Evolutionary conservation across 352 stramenopile species (phyloP).

Genomic region (Globisporangium megalacanthum): DNA sequence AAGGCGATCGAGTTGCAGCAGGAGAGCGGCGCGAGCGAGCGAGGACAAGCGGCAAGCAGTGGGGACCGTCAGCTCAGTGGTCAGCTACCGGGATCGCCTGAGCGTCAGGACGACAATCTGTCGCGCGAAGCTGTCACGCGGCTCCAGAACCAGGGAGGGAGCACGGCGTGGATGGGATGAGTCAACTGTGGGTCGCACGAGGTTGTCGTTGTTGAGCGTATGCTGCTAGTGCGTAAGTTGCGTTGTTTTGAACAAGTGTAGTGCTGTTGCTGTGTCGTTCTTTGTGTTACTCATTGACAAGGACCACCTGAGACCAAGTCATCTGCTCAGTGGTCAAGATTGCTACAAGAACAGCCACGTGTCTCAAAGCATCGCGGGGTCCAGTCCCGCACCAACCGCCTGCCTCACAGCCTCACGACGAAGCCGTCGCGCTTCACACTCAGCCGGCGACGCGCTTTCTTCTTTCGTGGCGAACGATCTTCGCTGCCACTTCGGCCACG

Average conservation of each 20-base stretch:
- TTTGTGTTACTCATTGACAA: too few species aligned
- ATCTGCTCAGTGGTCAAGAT: too few species aligned
- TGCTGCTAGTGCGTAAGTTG: too few species aligned
- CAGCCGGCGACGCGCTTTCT: constrained; percentile 7
- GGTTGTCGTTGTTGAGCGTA: too few species aligned
- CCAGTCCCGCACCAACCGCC: too few species aligned
- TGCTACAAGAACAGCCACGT: too few species aligned
- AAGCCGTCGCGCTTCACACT: constrained; percentile 12
- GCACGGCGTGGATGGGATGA: background rate
- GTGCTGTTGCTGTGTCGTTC: too few species aligned
- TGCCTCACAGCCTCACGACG: constrained; percentile 8
- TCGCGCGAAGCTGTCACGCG: background rate
- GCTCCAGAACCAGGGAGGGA: constrained; percentile 4
- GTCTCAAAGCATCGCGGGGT: too few species aligned
- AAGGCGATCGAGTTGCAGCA: background rate
- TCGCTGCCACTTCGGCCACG: background rate
- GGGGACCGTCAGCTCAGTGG: too few species aligned
- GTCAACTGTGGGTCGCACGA: too few species aligned
- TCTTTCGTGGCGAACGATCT: background rate
- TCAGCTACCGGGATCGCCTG: background rate
- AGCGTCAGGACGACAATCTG: background rate
- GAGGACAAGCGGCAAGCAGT: background rate
- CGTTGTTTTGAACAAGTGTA: too few species aligned
- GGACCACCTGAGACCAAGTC: too few species aligned
- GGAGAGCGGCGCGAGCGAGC: background rate